These are phyloP conservation scores for Phoma sp. DNA, from an alignment of 2,329 filamentous ascomycete species.

Conservation along the genomic window DNA sequence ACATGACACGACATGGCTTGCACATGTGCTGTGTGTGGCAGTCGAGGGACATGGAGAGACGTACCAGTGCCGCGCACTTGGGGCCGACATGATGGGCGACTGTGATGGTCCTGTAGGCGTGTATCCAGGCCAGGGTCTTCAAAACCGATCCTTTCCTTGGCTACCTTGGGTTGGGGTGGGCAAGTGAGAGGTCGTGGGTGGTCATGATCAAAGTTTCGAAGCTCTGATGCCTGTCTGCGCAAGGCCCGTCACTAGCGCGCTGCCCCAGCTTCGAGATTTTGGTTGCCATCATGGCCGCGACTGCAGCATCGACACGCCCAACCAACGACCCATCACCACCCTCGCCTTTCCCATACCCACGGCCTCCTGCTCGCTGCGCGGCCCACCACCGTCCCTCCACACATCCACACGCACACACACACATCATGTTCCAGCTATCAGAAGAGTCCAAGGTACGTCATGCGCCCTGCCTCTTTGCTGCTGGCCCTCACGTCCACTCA, in stretches of 20 bases:
- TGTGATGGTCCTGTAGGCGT: too few species aligned
- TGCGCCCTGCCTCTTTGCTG: neutral
- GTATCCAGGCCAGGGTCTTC: too few species aligned
- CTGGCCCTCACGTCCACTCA: slow-evolving; percentile 27
- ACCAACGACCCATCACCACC: slow-evolving; percentile 17
- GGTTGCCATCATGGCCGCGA: slow-evolving; percentile 19
- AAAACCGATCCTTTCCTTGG: too few species aligned
- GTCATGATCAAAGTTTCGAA: slow-evolving; percentile 28
- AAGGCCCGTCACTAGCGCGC: slow-evolving; percentile 20
- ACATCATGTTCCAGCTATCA: slow-evolving; percentile 70
- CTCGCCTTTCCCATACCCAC: slow-evolving; percentile 4
- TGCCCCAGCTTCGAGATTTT: slow-evolving; percentile 30
- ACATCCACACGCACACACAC: slow-evolving; percentile 1
- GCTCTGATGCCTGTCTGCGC: slow-evolving; percentile 18
- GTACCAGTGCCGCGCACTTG: slow-evolving; percentile 76
- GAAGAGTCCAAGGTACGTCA: slow-evolving; percentile 89
- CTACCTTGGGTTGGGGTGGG: too few species aligned
- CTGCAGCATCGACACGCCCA: neutral
- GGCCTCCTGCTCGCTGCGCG: neutral
- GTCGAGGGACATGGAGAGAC: slow-evolving; percentile 21
- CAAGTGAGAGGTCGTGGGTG: too few species aligned
- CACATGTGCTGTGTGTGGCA: neutral
- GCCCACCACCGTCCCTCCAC: neutral
- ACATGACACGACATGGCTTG: too few species aligned
- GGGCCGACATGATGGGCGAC: slow-evolving; percentile 60